These are phyloP conservation scores for Nemania sp. DNA, from an alignment of 2,329 filamentous ascomycete genomes.

Conservation along the genomic window DNA sequence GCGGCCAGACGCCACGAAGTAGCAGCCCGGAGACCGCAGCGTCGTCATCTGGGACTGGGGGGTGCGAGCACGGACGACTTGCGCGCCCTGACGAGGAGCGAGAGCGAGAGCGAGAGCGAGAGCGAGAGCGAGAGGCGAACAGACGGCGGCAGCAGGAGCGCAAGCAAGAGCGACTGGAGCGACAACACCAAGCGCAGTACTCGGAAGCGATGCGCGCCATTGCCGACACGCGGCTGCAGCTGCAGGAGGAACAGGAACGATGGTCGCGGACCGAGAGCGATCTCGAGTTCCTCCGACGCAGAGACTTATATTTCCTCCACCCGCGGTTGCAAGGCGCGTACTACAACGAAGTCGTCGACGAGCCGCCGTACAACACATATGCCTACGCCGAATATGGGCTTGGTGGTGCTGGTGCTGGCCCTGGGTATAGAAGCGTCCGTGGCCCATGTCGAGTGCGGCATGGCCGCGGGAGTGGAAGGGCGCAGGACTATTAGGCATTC, in stretches of 20 bases:
- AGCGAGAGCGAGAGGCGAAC: neutral
- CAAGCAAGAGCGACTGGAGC: conserved; percentile 12
- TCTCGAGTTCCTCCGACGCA: conserved; percentile 8
- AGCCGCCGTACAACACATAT: conserved; percentile 8
- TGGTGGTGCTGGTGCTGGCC: neutral
- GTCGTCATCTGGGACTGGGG: neutral
- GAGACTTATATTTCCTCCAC: neutral
- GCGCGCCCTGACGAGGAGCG: neutral
- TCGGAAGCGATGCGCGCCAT: neutral
- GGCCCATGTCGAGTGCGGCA: neutral
- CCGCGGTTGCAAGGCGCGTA: conserved; percentile 2
- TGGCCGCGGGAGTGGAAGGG: conserved; percentile 2
- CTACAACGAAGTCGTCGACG: conserved; percentile 12
- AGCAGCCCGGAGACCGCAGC: conserved; percentile 13
- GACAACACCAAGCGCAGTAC: neutral
- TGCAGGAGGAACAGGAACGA: conserved; percentile 18
- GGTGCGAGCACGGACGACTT: neutral
- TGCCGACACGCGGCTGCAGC: neutral
- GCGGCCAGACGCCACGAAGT: conserved; percentile 20
- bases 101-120: neutral
- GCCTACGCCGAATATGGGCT: conserved; percentile 3
- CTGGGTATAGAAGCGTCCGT: conserved; percentile 1
- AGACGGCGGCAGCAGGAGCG: conserved; percentile 5
- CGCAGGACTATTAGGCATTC: conserved; percentile 1
- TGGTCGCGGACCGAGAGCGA: conserved; percentile 10